phyloP scores from a whole-genome alignment of 2,329 filamentous ascomycete genomes.

The Cordyceps cateniannulata region DNA sequence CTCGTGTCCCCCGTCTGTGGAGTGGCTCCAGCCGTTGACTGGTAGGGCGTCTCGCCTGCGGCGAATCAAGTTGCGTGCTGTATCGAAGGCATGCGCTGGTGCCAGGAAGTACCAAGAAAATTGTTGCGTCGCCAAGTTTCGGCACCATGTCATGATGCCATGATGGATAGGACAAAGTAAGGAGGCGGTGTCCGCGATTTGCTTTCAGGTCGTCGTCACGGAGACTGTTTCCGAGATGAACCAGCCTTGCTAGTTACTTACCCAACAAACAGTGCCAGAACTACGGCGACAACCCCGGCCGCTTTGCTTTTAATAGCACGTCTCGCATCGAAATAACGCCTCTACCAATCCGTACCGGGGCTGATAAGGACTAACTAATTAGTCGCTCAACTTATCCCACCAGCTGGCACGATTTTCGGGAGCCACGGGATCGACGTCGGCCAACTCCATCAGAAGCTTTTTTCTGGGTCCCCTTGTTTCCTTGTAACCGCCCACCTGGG shows the following conservation, averaged over 20 bases:
- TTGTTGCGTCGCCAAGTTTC: neutral
- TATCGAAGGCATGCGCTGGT: neutral
- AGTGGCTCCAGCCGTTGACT: neutral
- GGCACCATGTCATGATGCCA: neutral
- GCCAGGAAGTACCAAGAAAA: neutral
- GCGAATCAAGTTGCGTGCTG: neutral
- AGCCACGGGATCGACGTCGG: conserved; percentile 2
- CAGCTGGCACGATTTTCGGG: conserved; percentile 3
- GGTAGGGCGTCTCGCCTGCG: neutral
- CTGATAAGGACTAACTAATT: neutral
- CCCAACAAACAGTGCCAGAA: neutral
- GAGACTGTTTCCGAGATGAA: neutral
- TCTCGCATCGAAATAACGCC: neutral
- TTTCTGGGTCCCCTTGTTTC: neutral
- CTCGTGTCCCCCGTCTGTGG: neutral
- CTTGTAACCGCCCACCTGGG: neutral
- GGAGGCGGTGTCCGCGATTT: neutral
- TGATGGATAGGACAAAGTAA: neutral
- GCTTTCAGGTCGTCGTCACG: neutral
- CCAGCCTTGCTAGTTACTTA: neutral
- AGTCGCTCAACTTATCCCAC: too few species aligned
- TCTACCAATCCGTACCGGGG: neutral
- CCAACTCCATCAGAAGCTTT: neutral
- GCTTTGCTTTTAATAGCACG: neutral
- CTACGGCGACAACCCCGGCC: neutral